phyloP scores from a whole-genome alignment of 2,329 filamentous ascomycete species.

The Chrysosporium keratinophilum region DNA sequence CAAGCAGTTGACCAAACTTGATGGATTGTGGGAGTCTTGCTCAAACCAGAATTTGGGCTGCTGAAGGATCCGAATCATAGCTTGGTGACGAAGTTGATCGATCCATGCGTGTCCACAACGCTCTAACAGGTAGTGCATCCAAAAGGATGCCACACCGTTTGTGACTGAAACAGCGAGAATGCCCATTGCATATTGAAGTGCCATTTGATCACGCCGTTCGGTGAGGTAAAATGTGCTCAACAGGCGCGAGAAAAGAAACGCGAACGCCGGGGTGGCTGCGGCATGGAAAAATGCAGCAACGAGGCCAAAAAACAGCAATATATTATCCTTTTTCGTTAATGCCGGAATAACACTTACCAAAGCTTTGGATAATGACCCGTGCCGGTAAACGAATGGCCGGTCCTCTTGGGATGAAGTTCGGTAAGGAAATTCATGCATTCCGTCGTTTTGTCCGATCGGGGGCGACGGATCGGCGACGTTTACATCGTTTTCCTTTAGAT shows the following conservation, averaged over 20 bases:
- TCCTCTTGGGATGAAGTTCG: not conserved
- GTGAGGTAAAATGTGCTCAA: constrained; percentile 57
- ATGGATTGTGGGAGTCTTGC: constrained; percentile 52
- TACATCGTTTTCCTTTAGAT: not conserved
- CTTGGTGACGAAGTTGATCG: constrained; percentile 56
- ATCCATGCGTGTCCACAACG: constrained; percentile 65
- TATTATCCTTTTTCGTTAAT: constrained; percentile 43
- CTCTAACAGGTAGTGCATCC: constrained; percentile 63
- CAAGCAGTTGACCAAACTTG: constrained; percentile 57
- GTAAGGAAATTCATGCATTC: not conserved
- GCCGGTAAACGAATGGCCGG: not conserved
- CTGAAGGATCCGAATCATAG: constrained; percentile 57
- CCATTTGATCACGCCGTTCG: constrained; percentile 39
- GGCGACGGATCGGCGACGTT: not conserved
- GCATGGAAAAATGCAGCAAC: constrained; percentile 55
- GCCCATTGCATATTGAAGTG: constrained; percentile 57
- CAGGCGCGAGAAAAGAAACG: constrained; percentile 63
- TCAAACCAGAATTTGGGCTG: constrained; percentile 77
- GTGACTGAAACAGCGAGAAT: constrained; percentile 57
- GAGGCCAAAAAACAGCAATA: constrained; percentile 51
- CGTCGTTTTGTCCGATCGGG: not conserved
- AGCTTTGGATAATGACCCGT: constrained; percentile 42
- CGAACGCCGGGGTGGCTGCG: constrained; percentile 61
- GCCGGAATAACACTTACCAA: constrained; percentile 61
- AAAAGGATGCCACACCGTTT: constrained; percentile 56